phyloP scores from a whole-genome alignment of 306 rosid genomes.

The Trichosanthes cucumerina region DNA sequence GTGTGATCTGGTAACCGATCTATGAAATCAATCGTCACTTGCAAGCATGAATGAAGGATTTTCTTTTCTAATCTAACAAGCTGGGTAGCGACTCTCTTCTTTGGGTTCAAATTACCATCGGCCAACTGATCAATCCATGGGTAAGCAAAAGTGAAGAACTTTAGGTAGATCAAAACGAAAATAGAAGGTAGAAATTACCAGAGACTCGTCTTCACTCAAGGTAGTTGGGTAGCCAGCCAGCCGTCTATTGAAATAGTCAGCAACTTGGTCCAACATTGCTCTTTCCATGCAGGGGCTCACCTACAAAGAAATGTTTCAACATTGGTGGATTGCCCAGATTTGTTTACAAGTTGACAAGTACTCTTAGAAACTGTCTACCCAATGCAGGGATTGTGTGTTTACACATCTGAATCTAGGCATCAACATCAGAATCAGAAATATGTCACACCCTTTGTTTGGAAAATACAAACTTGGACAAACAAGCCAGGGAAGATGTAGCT shows the following conservation, averaged over 20 bases:
- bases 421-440: neutral
- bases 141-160: slow-evolving; percentile 9
- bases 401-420: neutral
- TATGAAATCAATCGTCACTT: slow-evolving; percentile 47
- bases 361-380: neutral
- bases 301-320: slow-evolving; percentile 27
- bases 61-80: slow-evolving; percentile 74
- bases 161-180: slow-evolving; percentile 1
- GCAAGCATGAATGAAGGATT: slow-evolving; percentile 82
- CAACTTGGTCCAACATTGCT: slow-evolving; percentile 84
- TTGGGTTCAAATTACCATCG: slow-evolving; percentile 59
- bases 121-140: slow-evolving; percentile 41
- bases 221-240: slow-evolving; percentile 84
- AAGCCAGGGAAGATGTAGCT: neutral
- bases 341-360: neutral
- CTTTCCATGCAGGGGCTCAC: slow-evolving; percentile 92
- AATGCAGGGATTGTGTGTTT: neutral
- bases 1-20: slow-evolving; percentile 66
- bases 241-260: slow-evolving; percentile 63
- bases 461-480: neutral
- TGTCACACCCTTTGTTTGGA: neutral
- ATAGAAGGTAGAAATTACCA: slow-evolving; percentile 34
- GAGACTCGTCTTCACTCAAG: slow-evolving; percentile 69
- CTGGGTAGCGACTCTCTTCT: slow-evolving; percentile 77
- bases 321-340: neutral